Evolutionary conservation across 1,139 yeast genomes (phyloP), one percentile per base, ranked within the genome.

Genomic region (Suhomyces bribrorum): DNA sequence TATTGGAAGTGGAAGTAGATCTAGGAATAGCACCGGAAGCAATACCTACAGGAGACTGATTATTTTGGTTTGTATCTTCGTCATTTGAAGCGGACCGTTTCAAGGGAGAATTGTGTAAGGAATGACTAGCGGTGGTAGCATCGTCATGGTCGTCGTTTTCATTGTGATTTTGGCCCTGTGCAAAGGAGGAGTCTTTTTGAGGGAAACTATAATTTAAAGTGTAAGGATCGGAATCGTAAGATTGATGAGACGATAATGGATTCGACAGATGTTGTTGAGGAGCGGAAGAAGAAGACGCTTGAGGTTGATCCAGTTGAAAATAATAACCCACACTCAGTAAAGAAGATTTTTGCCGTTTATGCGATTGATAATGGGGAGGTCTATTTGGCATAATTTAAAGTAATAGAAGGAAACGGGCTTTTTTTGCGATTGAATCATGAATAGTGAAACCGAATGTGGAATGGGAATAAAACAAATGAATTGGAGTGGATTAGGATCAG

Each of bases 291-390:
- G n/a, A n/a, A n/a, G n/a, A n/a, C n/a, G n/a, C n/a, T n/a, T 28
- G 36, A 26, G 14, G 47, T 20, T 35, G 40, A 24, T 37, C 52
- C 26, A 49, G 55, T 14, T 50, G 54, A 43, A 60, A 62, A 43
- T 64, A 62, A 44, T 59, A 64, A 20, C 66, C 63, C 16, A 58
- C 50, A 46, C 60, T 66, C 69, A 64, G 69, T 34, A 64, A 41
- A 29, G 69, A 65, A 41, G 71, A 65, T 49, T 68, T 68, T 56
- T 67, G 74, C 44, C 75, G 71, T 50, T 69, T 69, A 50, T 69
- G 74, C 26, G 67, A 49, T 51, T 57, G 43, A 26, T 37, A 40
- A 23, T 54, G 53, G 32, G 45, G 41, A 33, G 53, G 47, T 38
- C 46, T 39, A 35, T 49, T 47, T 32, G 52, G 40, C 52, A 48